A percentile compares a stretch with the other conserved stretches of the same genome.
Evolutionary conservation across 495 filamentous ascomycete genomes (phyloP).

Genomic region (Podospora tetraspora): DNA sequence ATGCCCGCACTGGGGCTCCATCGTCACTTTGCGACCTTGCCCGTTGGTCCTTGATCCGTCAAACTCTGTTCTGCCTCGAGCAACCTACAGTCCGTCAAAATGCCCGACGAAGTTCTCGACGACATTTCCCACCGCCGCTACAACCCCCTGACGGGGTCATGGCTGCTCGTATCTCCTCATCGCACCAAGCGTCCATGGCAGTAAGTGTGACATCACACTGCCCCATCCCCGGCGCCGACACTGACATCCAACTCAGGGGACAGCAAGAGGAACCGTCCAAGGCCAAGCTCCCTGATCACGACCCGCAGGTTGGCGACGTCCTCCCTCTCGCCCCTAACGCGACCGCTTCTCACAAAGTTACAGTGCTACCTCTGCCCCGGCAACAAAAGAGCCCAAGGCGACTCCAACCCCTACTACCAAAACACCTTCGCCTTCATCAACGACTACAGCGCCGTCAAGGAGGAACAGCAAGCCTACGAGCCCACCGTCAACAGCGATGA

Average conservation of each 20-base stretch:
- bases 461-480: constrained; percentile 63
- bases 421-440: constrained; percentile 94
- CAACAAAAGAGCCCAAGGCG: constrained; percentile 86
- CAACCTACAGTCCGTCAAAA: constrained; percentile 17
- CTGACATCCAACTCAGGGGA: constrained; percentile 51
- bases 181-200: constrained; percentile 97
- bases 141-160: constrained; percentile 84
- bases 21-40: not conserved
- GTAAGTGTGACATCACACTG: constrained; percentile 48
- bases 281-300: constrained; percentile 71
- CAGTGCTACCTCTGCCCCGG: constrained; percentile 94
- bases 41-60: not conserved
- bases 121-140: constrained; percentile 95
- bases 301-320: constrained; percentile 54
- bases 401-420: constrained; percentile 79
- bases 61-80: not conserved
- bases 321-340: not conserved
- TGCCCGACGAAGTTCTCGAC: constrained; percentile 70
- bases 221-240: not conserved
- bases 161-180: constrained; percentile 92
- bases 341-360: constrained; percentile 8
- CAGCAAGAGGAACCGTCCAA: constrained; percentile 80
- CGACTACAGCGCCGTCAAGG: constrained; percentile 95
- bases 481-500: constrained; percentile 39
- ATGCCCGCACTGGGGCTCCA: not conserved